Evolutionary conservation across 768 basidiomycete genomes (phyloP).

Genomic region (Russula griseocarnosa): DNA sequence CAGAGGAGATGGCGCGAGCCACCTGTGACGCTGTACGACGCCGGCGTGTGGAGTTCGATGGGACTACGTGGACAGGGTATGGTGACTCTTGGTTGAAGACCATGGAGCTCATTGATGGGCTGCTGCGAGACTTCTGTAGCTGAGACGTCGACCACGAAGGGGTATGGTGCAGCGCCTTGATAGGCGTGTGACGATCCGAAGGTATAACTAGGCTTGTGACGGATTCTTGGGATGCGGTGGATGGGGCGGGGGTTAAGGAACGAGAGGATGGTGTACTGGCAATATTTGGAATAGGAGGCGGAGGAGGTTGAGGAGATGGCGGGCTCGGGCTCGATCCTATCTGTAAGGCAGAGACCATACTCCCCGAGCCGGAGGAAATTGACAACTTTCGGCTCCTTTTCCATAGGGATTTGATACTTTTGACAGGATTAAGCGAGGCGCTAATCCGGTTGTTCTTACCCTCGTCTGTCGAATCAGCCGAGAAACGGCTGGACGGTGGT

Average conservation of each 20-base stretch:
- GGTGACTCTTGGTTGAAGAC: constrained; percentile 73
- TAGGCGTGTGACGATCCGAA: constrained; percentile 6
- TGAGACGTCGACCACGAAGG: constrained; percentile 9
- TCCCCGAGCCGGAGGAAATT: constrained; percentile 36
- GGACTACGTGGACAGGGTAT: constrained; percentile 44
- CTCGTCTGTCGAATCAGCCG: constrained; percentile 60
- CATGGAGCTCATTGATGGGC: constrained; percentile 44
- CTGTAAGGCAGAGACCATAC: constrained; percentile 9
- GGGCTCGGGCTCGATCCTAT: neutral
- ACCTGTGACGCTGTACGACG: constrained; percentile 31
- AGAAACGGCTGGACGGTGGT: constrained; percentile 53
- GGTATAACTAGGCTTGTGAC: constrained; percentile 16
- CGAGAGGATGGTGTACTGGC: constrained; percentile 15
- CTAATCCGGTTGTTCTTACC: constrained; percentile 35
- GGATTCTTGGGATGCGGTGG: constrained; percentile 20
- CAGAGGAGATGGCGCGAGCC: neutral
- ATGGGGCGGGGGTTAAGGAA: neutral
- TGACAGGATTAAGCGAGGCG: constrained; percentile 65
- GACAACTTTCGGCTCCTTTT: constrained; percentile 59
- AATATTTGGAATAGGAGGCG: constrained; percentile 11
- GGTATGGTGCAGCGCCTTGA: neutral
- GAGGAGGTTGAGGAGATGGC: constrained; percentile 12
- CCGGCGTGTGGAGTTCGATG: constrained; percentile 29
- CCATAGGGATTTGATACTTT: constrained; percentile 73
- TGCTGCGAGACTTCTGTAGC: constrained; percentile 23